Percentiles rank a stretch among this genome's conserved stretches.
phyloP scores from a whole-genome alignment of 164 flowering plant species.

The Stephania yunnanensis region DNA sequence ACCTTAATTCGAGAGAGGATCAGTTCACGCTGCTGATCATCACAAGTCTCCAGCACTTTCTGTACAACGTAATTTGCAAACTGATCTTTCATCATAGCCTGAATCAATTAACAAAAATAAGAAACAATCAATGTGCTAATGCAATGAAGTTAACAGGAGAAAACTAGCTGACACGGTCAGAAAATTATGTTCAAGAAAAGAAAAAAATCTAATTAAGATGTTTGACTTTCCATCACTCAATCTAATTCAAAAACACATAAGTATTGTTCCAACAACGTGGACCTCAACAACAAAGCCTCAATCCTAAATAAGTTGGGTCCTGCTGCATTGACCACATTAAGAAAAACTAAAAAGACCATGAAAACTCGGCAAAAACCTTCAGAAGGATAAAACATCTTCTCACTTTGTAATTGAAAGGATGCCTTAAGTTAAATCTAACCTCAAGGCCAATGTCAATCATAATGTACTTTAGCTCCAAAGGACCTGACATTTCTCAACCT shows the following conservation, averaged over 20 bases:
- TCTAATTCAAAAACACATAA: no score
- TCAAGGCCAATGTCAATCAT: not conserved
- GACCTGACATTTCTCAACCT: not conserved
- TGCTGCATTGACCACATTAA: no score
- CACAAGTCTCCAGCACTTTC: slow-evolving; percentile 92
- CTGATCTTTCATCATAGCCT: slow-evolving; percentile 97
- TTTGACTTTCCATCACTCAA: no score
- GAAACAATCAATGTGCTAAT: no score
- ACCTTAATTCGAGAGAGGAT: slow-evolving; percentile 80
- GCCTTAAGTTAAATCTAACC: not conserved
- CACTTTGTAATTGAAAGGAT: not conserved
- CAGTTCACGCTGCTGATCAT: slow-evolving; percentile 85
- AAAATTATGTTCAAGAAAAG: no score
- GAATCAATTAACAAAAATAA: slow-evolving; percentile 10
- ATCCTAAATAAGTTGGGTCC: not conserved
- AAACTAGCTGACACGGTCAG: no score
- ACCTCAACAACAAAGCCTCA: not conserved
- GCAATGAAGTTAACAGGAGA: no score
- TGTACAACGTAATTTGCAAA: slow-evolving; percentile 95
- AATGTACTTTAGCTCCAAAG: not conserved
- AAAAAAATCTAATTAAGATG: no score
- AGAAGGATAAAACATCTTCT: not conserved
- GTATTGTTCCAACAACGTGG: no score
- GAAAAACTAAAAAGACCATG: not conserved
- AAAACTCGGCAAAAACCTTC: not conserved